Base-by-base conservation (phyloP, 78 protist species). In the Chrysochromulina tobinii region DNA sequence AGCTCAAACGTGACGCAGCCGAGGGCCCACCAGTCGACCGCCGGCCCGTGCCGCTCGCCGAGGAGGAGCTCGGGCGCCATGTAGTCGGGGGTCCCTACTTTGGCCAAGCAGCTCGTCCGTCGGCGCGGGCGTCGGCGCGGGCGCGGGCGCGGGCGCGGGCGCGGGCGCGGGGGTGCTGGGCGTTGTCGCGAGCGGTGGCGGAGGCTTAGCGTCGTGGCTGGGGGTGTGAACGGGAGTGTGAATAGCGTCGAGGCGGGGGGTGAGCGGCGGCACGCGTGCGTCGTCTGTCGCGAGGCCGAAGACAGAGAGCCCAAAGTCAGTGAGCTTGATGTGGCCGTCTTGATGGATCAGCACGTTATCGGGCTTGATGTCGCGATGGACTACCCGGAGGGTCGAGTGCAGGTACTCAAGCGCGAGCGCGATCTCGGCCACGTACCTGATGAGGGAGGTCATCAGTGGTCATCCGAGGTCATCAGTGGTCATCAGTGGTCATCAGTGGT, bases 21-120 rank as follows among this genome's bases (percentile, higher is more conserved):
- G 15, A 97, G 90, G 7, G 99, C 97, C 99, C 99, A 99, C 96
- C 94, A 97, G 94, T 99, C 99, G 6, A 97, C 99, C 1, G 94
- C 95, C 2, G 89, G 73, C 61, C 91, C 93, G 92, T 97, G 96
- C 18, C 95, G 94, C 51, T n/a, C 61, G 2, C 98, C 98, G 53
- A 90, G 66, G 2, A 98, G 67, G 27, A 98, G 91, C 94, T 98
- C 99, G 4, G 99, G 99, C 12, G 98, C 95, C 75, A 98, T 91
- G 92, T 98, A 98, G 89, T 98, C 99, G 3, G 99, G 99, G 8
- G 99, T 98, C 53, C 98, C 99, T 20, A 94, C 95, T 53, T 21
- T 2, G 9, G 67, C 25, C 25, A 11, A 3, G 77, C 77, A 15
- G 23, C 61, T 64, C 90, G 11, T 6, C 90, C 25, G 3, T n/a